These are phyloP conservation scores for Sphagnurus paluster DNA, from an alignment of 1,284 basidiomycete species.

Conservation along the genomic window DNA sequence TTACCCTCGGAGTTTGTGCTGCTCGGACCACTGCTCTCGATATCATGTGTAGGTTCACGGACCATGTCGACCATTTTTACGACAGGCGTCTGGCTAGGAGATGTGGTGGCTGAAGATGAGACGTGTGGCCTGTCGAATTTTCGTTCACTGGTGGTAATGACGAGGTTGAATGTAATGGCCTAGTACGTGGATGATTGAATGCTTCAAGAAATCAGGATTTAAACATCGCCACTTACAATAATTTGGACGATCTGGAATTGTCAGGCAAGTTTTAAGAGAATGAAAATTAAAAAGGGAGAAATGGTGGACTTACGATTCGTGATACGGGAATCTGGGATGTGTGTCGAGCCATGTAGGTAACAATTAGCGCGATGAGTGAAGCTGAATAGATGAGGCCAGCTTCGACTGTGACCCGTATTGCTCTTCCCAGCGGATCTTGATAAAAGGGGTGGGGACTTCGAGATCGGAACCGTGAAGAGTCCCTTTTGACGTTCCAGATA, in stretches of 20 bases:
- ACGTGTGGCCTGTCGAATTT: not conserved
- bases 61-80: conserved; percentile 9
- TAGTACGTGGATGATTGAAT: not conserved
- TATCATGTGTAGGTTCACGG: conserved; percentile 1
- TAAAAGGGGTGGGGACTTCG: no score
- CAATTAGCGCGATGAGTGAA: conserved; percentile 13
- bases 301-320: conserved; percentile 12
- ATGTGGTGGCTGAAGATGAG: conserved; percentile 5
- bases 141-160: conserved; percentile 13
- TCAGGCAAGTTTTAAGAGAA: not conserved
- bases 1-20: not conserved
- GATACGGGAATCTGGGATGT: conserved; percentile 16
- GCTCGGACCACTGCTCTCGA: not conserved
- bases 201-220: not conserved
- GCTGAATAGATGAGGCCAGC: conserved; percentile 16
- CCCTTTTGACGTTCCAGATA: conserved; percentile 15
- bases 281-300: not conserved
- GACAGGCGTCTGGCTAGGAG: conserved; percentile 5
- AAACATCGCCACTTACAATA: conserved; percentile 9
- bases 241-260: conserved; percentile 16
- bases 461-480: conserved; percentile 5
- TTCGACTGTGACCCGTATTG: conserved; percentile 15
- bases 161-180: conserved; percentile 20
- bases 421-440: conserved; percentile 12
- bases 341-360: conserved; percentile 10